These are phyloP conservation scores for Fusarium robinianum DNA, from an alignment of 2,329 filamentous ascomycete species.

Conservation along the genomic window DNA sequence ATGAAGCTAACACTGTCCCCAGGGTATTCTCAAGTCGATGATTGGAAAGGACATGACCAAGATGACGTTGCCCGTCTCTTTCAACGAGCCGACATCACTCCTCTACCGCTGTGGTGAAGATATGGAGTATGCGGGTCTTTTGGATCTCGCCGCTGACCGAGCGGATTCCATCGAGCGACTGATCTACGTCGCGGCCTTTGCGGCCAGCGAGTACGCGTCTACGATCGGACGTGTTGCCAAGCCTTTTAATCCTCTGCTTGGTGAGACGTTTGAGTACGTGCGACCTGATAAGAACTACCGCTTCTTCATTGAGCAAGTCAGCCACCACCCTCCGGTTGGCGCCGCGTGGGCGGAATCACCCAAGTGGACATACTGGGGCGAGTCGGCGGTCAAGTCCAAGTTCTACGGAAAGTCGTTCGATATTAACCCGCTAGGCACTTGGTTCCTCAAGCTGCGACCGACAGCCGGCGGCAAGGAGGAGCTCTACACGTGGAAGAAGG, in stretches of 20 bases:
- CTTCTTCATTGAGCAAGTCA: slow-evolving; percentile 98
- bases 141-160: slow-evolving; percentile 86
- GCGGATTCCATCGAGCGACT: slow-evolving; percentile 87
- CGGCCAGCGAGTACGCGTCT: slow-evolving; percentile 93
- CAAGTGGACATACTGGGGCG: slow-evolving; percentile 96
- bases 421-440: slow-evolving; percentile 93
- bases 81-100: slow-evolving; percentile 96
- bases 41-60: slow-evolving; percentile 99
- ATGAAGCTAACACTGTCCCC: slow-evolving; percentile 34
- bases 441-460: slow-evolving; percentile 88
- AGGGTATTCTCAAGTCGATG: slow-evolving; percentile 99
- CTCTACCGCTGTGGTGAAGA: slow-evolving; percentile 95
- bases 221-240: slow-evolving; percentile 97
- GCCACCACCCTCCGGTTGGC: slow-evolving; percentile 93
- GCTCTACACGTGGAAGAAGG: slow-evolving; percentile 98
- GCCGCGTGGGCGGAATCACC: slow-evolving; percentile 91
- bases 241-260: slow-evolving; percentile 94
- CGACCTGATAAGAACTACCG: slow-evolving; percentile 96
- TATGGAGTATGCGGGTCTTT: slow-evolving; percentile 94
- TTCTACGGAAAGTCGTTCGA: slow-evolving; percentile 98
- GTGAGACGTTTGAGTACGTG: slow-evolving; percentile 96
- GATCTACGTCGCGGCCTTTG: slow-evolving; percentile 93
- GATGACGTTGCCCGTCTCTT: slow-evolving; percentile 97
- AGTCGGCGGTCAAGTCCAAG: slow-evolving; percentile 92
- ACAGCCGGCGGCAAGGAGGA: slow-evolving; percentile 76